These are phyloP conservation scores for Leishmania braziliensis DNA, from an alignment of 208 protist genomes.

Conservation along the genomic window DNA sequence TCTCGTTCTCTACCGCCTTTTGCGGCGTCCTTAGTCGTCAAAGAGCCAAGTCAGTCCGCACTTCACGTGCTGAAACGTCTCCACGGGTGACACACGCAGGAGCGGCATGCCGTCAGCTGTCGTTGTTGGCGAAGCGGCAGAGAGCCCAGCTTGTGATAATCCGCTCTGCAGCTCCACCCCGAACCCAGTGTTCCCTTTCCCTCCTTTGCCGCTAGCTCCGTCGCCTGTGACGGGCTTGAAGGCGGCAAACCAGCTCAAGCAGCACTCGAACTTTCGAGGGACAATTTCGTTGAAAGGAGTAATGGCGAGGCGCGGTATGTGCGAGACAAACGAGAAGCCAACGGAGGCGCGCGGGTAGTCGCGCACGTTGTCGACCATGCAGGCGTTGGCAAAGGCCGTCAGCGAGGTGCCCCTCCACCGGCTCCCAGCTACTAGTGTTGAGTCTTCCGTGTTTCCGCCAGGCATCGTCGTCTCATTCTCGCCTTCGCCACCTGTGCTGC, in stretches of 20 bases:
- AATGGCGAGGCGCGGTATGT: conserved; percentile 35
- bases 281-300: conserved; percentile 58
- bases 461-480: neutral
- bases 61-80: conserved; percentile 65
- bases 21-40: conserved; percentile 5
- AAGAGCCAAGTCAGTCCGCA: conserved; percentile 76
- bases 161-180: conserved; percentile 28
- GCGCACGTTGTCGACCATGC: conserved; percentile 50
- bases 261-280: conserved; percentile 56
- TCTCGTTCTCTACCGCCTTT: neutral
- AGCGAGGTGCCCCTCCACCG: conserved; percentile 13
- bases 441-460: neutral
- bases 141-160: conserved; percentile 2
- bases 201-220: neutral
- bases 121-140: neutral
- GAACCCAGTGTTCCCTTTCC: neutral
- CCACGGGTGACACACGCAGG: conserved; percentile 55
- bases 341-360: conserved; percentile 57
- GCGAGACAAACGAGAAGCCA: conserved; percentile 51
- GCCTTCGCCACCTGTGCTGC: neutral
- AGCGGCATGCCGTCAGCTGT: conserved; percentile 19
- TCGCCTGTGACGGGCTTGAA: conserved; percentile 14
- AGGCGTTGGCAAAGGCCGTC: conserved; percentile 57
- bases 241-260: conserved; percentile 61
- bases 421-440: neutral